A percentile compares a stretch with the other conserved stretches of the same genome.
Conservation (phyloP, 2,329 filamentous ascomycete genomes). For the Ceratocystis harringtonii region DNA sequence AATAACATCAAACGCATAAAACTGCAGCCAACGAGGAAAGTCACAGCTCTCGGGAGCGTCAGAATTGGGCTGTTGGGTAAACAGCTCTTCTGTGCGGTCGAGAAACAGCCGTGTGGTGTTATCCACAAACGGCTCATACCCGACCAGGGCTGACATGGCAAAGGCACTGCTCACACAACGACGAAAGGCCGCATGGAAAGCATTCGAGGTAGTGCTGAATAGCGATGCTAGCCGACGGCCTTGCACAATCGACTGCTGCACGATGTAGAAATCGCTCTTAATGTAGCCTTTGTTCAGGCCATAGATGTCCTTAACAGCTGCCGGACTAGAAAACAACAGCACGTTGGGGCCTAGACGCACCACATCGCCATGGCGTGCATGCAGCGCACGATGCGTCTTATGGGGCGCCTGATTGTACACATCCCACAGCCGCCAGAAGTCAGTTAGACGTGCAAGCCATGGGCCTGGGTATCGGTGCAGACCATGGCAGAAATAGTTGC, state of each 20-base stretch:
- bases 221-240: constrained; percentile 55
- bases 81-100: constrained; percentile 42
- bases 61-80: constrained; percentile 26
- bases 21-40: constrained; percentile 60
- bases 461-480: constrained; percentile 61
- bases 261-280: constrained; percentile 71
- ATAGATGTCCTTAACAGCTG: constrained; percentile 61
- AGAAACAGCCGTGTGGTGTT: constrained; percentile 60
- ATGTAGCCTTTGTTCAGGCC: constrained; percentile 66
- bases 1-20: constrained; percentile 70
- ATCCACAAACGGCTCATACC: constrained; percentile 69
- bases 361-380: constrained; percentile 56
- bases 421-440: constrained; percentile 62
- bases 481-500: constrained; percentile 33
- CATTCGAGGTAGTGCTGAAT: constrained; percentile 61
- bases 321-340: constrained; percentile 59
- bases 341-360: constrained; percentile 61
- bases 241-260: constrained; percentile 58
- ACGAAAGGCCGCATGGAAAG: constrained; percentile 60
- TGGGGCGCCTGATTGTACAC: constrained; percentile 51
- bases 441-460: constrained; percentile 43
- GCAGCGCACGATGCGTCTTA: constrained; percentile 50
- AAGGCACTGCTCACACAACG: constrained; percentile 64
- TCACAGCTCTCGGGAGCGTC: constrained; percentile 33
- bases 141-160: constrained; percentile 59